A percentile compares a stretch with the other conserved stretches of the same genome.
These are phyloP conservation scores for Diutina ranongensis DNA, from an alignment of 1,139 yeast species.

Conservation along the genomic window DNA sequence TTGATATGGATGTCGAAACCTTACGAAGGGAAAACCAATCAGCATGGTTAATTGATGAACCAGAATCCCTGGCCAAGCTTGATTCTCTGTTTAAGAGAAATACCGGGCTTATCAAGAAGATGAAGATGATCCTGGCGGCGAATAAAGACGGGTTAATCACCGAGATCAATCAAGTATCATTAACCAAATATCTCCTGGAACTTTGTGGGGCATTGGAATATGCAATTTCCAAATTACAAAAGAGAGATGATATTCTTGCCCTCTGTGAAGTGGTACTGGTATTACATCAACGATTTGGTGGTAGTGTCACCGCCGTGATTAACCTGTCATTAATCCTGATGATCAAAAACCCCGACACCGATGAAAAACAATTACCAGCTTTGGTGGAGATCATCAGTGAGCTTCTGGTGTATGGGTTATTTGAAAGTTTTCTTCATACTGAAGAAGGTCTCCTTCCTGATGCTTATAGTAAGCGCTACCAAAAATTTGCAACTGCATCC, in stretches of 20 bases:
- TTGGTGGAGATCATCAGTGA: conserved; percentile 50
- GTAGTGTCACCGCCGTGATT: conserved; percentile 43
- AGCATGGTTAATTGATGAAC: conserved; percentile 4
- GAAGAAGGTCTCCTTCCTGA: conserved; percentile 6
- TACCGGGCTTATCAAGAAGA: conserved; percentile 66
- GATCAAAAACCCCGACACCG: conserved; percentile 33
- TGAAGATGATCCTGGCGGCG: conserved; percentile 36
- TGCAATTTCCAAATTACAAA: conserved; percentile 43
- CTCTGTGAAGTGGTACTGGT: conserved; percentile 61
- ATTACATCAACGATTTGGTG: conserved; percentile 63
- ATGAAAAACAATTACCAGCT: conserved; percentile 32
- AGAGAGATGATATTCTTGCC: conserved; percentile 49
- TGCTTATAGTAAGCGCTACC: conserved; percentile 8
- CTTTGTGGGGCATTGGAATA: conserved; percentile 53
- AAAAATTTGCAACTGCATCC: conserved; percentile 19
- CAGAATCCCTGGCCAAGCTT: conserved; percentile 21
- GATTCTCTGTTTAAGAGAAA: conserved; percentile 81
- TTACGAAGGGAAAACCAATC: too few relatives aligned
- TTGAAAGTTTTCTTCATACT: conserved; percentile 15
- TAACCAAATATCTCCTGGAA: conserved; percentile 73
- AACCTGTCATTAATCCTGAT: conserved; percentile 22
- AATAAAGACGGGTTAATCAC: conserved; percentile 33
- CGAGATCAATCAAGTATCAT: conserved; percentile 51
- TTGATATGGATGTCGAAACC: too few relatives aligned
- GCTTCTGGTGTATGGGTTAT: conserved; percentile 49